Evolutionary conservation across 2,329 filamentous ascomycete genomes (phyloP), one percentile per base, ranked within the genome.

Genomic region (Verticillium dahliae): DNA sequence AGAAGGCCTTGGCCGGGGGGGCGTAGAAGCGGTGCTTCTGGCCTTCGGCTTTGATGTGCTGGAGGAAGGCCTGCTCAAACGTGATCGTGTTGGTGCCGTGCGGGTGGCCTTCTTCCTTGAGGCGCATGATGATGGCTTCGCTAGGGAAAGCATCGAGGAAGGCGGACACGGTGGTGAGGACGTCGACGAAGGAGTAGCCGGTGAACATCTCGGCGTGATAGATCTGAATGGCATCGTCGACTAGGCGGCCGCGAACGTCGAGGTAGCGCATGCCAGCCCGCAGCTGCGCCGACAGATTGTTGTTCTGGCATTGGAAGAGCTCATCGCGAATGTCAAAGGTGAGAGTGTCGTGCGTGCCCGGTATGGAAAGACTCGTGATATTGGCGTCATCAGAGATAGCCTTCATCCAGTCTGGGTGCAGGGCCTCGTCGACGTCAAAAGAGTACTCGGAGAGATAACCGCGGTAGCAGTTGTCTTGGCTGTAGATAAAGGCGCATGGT

Each of bases 271-370:
- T 66, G 9, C 81, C 81, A 2, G 77, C 75, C 38, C 68, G 60
- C 52, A 83, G 75, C 69, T 83, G 81, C 15, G 71, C 72, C 14
- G 62, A 66, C 27, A 84, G 72, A 65, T 75, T 74, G 65, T 73
- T 73, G 67, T 80, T 81, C 70, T 84, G 81, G 67, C 80, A 82
- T 67, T 80, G 75, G 58, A 77, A 74, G 33, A 65, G 57, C 62
- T 74, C 70, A 54, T 69, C 66, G 34, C 62, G 65, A 61, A 80
- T 71, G 55, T 70, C 68, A 65, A 78, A 80, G 18, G 81, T 82
- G 76, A 83, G 77, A 31, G 80, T 82, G 68, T 83, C 80, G 70
- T 83, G 81, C 1, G 81, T 82, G 35, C 81, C 81, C 0, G 81
- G 81, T 62, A 83, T 76, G 56, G 79, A 81, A 52, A 83, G 73